Percentiles rank a stretch among this genome's conserved stretches.
These are phyloP conservation scores for Claviceps paspali DNA, from an alignment of 2,329 filamentous ascomycete species.

Conservation along the genomic window DNA sequence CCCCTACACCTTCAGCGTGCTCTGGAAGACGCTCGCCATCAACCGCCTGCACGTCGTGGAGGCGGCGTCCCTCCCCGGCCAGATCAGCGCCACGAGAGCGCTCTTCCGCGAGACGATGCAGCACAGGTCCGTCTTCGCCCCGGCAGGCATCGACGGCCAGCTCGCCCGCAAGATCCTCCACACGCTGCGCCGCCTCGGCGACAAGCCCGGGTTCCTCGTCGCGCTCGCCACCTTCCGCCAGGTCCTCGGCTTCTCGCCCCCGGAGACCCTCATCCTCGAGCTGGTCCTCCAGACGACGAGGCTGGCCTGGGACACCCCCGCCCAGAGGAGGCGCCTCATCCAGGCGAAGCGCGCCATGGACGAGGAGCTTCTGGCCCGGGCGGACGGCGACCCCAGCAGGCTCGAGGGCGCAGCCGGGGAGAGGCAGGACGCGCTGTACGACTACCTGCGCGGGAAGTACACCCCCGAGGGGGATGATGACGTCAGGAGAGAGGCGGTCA, in stretches of 20 bases:
- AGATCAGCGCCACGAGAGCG: slow-evolving; percentile 21
- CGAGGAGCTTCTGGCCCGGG: slow-evolving; percentile 16
- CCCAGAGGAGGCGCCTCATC: slow-evolving; percentile 25
- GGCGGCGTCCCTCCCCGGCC: slow-evolving; percentile 13
- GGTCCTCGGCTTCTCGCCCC: slow-evolving; percentile 27
- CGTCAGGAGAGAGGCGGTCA: slow-evolving; percentile 14
- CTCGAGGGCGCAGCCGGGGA: slow-evolving; percentile 17
- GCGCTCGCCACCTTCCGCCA: slow-evolving; percentile 28
- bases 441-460: slow-evolving; percentile 25
- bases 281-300: slow-evolving; percentile 29
- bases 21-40: slow-evolving; percentile 45
- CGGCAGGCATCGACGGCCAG: slow-evolving; percentile 28
- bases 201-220: slow-evolving; percentile 29
- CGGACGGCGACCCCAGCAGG: slow-evolving; percentile 16
- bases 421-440: slow-evolving; percentile 24
- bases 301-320: slow-evolving; percentile 25
- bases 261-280: slow-evolving; percentile 32
- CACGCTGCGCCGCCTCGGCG: slow-evolving; percentile 31
- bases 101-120: slow-evolving; percentile 35
- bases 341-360: slow-evolving; percentile 28
- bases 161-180: slow-evolving; percentile 34
- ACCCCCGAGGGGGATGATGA: slow-evolving; percentile 16
- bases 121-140: slow-evolving; percentile 28
- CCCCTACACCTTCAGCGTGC: slow-evolving; percentile 50
- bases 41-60: slow-evolving; percentile 29